phyloP scores from a whole-genome alignment of 352 stramenopile genomes.

The Hyaloperonospora arabidopsidis region DNA sequence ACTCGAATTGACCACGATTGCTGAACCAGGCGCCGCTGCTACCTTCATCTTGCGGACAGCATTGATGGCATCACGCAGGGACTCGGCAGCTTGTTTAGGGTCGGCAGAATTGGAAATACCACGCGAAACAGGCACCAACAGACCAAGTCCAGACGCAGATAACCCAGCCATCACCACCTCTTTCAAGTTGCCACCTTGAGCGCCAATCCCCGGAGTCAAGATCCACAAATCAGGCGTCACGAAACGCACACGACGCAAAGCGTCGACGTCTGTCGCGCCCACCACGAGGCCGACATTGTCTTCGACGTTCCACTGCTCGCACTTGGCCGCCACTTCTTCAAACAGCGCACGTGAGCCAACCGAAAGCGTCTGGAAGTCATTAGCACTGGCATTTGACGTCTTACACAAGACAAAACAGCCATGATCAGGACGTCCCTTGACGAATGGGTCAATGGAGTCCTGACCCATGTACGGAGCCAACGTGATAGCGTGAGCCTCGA shows the following conservation, averaged over 20 bases:
- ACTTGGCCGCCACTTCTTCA: slow-evolving; percentile 89
- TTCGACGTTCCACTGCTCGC: slow-evolving; percentile 83
- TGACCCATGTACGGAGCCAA: slow-evolving; percentile 97
- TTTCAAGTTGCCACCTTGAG: slow-evolving; percentile 90
- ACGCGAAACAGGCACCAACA: slow-evolving; percentile 95
- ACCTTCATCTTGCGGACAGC: slow-evolving; percentile 61
- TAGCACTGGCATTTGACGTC: slow-evolving; percentile 96
- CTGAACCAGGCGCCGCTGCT: slow-evolving; percentile 7
- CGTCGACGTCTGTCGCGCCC: slow-evolving; percentile 93
- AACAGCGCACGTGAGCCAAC: slow-evolving; percentile 55
- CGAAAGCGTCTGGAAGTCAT: slow-evolving; percentile 91
- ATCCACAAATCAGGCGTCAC: slow-evolving; percentile 93
- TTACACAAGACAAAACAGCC: slow-evolving; percentile 98
- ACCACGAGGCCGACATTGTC: slow-evolving; percentile 95
- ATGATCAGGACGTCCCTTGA: slow-evolving; percentile 74
- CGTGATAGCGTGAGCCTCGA: slow-evolving; percentile 93
- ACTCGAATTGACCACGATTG: slow-evolving; percentile 19
- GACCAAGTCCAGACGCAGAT: slow-evolving; percentile 80
- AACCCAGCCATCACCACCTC: slow-evolving; percentile 72
- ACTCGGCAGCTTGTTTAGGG: slow-evolving; percentile 83
- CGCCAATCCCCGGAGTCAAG: slow-evolving; percentile 93
- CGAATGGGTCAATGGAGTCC: slow-evolving; percentile 96
- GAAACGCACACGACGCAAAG: slow-evolving; percentile 80
- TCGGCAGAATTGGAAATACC: slow-evolving; percentile 91
- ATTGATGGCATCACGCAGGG: slow-evolving; percentile 93